Conservation (phyloP, 345 rosid genomes). For the Passiflora organensis region DNA sequence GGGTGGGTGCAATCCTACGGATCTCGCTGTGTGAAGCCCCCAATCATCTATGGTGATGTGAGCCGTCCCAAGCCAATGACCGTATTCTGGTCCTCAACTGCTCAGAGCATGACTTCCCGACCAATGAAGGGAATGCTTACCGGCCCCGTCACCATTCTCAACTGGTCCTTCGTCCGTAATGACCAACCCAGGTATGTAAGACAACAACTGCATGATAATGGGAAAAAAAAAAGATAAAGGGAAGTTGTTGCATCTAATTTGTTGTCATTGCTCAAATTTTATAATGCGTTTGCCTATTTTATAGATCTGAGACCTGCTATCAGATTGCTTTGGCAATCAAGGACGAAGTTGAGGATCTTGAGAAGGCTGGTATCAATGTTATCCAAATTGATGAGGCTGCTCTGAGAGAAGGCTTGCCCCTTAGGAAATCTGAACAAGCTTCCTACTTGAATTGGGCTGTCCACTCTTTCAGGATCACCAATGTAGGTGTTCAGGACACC, state of each 20-base stretch:
- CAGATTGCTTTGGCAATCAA: constrained; percentile 98
- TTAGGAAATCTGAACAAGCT: constrained; percentile 94
- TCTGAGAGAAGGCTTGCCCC: constrained; percentile 92
- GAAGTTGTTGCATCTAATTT: constrained; percentile 1
- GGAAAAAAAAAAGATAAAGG: neutral
- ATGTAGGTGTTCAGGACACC: constrained; percentile 77
- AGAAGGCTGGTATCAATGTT: constrained; percentile 79
- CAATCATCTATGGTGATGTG: constrained; percentile 94
- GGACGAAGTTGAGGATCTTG: constrained; percentile 96
- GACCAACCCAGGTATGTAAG: constrained; percentile 85
- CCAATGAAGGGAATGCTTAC: constrained; percentile 99
- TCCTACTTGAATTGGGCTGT: constrained; percentile 99
- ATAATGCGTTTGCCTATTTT: constrained; percentile 2
- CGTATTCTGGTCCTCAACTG: constrained; percentile 90
- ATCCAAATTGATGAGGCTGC: constrained; percentile 99
- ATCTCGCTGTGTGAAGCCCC: constrained; percentile 98
- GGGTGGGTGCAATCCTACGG: constrained; percentile 99
- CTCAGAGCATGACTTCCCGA: constrained; percentile 93
- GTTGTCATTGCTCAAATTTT: too few species aligned
- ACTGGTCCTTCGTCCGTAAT: constrained; percentile 97
- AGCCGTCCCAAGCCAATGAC: constrained; percentile 99
- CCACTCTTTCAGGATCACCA: constrained; percentile 98
- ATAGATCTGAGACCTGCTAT: constrained; percentile 86
- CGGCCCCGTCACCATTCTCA: constrained; percentile 97
- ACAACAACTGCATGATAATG: neutral